These are phyloP conservation scores for Quaeritorhiza haematococci DNA, from an alignment of 371 early-diverging fungal species.

Conservation along the genomic window DNA sequence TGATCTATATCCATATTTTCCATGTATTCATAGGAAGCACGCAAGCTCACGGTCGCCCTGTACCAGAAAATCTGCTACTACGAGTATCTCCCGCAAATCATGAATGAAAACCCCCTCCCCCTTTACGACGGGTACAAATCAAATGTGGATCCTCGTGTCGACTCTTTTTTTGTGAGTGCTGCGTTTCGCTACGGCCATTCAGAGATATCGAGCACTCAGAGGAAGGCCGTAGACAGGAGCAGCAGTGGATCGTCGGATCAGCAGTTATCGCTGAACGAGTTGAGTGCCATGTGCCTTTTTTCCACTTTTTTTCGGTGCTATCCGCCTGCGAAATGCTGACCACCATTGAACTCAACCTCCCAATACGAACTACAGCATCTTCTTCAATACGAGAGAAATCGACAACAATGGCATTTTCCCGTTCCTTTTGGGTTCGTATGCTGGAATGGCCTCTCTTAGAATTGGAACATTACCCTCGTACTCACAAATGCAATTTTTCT, in stretches of 20 bases:
- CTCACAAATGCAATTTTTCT: background rate
- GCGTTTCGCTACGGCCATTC: conserved; percentile 32
- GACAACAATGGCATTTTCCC: conserved; percentile 1
- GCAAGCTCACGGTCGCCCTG: conserved; percentile 29
- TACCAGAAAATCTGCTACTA: conserved; percentile 26
- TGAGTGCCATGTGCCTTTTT: too few relatives aligned
- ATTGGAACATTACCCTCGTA: background rate
- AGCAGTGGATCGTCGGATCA: too few relatives aligned
- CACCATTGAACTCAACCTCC: conserved; percentile 17
- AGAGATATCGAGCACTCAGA: too few relatives aligned
- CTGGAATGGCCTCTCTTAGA: background rate
- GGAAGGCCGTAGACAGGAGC: too few relatives aligned
- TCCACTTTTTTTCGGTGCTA: too few relatives aligned
- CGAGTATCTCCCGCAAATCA: conserved; percentile 27
- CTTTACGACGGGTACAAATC: conserved; percentile 27
- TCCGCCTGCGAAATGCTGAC: too few relatives aligned
- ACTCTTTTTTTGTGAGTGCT: conserved; percentile 23
- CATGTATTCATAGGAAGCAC: conserved; percentile 4
- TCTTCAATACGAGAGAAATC: background rate
- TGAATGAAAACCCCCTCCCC: conserved; percentile 13
- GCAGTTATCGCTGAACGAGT: too few relatives aligned
- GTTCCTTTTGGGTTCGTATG: conserved; percentile 2
- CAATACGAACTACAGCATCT: background rate
- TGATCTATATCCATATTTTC: background rate
- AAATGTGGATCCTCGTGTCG: conserved; percentile 18